Conservation (phyloP, 2,329 filamentous ascomycete genomes). For the Ceratocystis cacaofunesta region DNA sequence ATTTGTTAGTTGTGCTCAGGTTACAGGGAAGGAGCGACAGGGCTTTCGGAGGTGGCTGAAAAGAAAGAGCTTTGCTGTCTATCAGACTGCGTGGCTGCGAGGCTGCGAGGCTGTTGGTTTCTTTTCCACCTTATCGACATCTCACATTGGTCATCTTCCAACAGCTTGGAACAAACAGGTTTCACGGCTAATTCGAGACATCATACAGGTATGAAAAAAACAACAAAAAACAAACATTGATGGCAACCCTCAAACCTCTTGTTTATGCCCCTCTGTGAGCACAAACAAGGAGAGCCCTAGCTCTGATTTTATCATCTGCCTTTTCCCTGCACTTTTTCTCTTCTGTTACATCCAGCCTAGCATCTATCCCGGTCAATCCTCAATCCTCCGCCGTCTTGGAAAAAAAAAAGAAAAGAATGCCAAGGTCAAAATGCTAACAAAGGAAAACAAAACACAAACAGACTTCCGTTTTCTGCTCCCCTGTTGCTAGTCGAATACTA, state of each 20-base stretch:
- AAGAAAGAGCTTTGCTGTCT: background rate
- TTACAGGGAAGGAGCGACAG: background rate
- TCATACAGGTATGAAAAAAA: background rate
- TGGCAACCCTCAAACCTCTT: background rate
- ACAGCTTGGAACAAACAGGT: too few species aligned
- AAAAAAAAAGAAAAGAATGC: background rate
- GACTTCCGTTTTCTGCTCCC: background rate
- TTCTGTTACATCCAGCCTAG: background rate
- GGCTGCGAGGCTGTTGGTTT: background rate
- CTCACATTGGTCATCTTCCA: background rate
- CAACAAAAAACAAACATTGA: background rate
- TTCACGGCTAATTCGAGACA: too few species aligned
- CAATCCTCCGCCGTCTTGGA: background rate
- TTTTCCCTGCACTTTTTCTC: background rate
- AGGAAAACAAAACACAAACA: constrained; percentile 5
- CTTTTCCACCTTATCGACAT: background rate
- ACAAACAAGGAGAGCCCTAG: background rate
- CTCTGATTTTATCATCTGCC: background rate
- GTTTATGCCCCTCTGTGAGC: background rate
- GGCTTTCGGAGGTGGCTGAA: background rate
- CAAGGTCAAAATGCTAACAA: background rate
- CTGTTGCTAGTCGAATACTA: background rate
- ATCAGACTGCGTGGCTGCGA: background rate
- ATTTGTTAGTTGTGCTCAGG: background rate
- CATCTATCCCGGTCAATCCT: constrained; percentile 4